Base-by-base conservation (phyloP, 2,329 filamentous ascomycete species). In the Exophiala sp. region DNA sequence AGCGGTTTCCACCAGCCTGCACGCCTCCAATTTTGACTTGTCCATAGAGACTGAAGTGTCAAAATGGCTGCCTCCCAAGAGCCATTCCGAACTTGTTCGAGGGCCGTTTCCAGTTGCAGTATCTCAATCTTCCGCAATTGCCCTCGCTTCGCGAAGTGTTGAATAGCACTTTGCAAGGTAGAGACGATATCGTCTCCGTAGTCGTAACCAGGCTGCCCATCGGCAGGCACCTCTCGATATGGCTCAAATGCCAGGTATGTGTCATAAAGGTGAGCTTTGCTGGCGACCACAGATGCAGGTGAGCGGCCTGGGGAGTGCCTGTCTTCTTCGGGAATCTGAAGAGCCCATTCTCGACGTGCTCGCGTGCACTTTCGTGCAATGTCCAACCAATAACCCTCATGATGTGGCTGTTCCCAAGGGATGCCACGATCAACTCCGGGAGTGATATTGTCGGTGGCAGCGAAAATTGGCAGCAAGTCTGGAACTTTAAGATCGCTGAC, bases 341-440 rank as follows among this genome's bases (percentile, higher is more conserved):
- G 65, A 4, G 82, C 81, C 42, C 79, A 70, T 11, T 69, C 62
- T 57, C 78, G 77, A 18, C 83, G 75, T 43, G 67, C 65, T 60
- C 74, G 72, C 7, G 79, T 73, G 62, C 81, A 76, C 46, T 76
- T 77, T 10, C 77, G 76, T 5, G 81, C 74, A 14, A 80, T 69
- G 54, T 77, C 72, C 42, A 80, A 68, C 82, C 82, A 86, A 65
- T 85, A 86, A 1, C 82, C 83, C 54, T 82, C 71, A 64, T 85
- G 83, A 56, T 85, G 82, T 11, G 85, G 70, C 11, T 78, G 66
- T 57, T 84, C 76, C 78, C 81, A 85, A 0, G 83, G 81, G 6
- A 70, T 71, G n/a, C 80, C 58, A 38, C 73, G 71, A 45, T 84
- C 80, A 16, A 71, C 71, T 3, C 72, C 57, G 2, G 75, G 68